These are phyloP conservation scores for Neonectria sp. DNA, from an alignment of 2,329 filamentous ascomycete species.

Conservation along the genomic window DNA sequence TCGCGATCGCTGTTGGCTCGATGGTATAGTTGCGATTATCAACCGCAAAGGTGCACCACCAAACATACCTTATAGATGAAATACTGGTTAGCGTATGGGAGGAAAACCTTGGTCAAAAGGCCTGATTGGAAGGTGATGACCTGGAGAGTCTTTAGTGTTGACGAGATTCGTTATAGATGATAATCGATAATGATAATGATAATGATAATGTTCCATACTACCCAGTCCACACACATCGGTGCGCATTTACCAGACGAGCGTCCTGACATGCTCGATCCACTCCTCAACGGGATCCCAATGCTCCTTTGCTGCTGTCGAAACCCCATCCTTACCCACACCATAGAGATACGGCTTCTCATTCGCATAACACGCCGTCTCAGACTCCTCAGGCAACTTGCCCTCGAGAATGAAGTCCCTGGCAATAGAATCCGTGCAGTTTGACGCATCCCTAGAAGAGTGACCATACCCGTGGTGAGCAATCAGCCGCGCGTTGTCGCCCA, in stretches of 20 bases:
- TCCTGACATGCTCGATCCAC: slow-evolving; percentile 17
- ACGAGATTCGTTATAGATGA: background rate
- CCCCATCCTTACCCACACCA: slow-evolving; percentile 42
- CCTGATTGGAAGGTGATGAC: background rate
- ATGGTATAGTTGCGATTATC: background rate
- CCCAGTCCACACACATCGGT: background rate
- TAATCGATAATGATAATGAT: background rate
- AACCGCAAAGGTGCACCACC: background rate
- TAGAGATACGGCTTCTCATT: slow-evolving; percentile 65
- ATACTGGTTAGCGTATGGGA: background rate
- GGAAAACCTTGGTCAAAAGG: background rate
- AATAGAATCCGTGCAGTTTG: slow-evolving; percentile 61
- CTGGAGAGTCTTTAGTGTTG: background rate
- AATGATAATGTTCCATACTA: background rate
- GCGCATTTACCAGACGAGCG: background rate
- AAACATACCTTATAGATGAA: background rate
- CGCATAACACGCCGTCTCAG: slow-evolving; percentile 63
- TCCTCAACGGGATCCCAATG: slow-evolving; percentile 22
- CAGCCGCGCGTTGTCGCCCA: slow-evolving; percentile 64
- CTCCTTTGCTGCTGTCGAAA: background rate
- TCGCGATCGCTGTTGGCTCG: background rate
- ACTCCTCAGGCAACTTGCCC: slow-evolving; percentile 57
- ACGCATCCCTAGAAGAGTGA: slow-evolving; percentile 62
- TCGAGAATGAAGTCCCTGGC: slow-evolving; percentile 58
- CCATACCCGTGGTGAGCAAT: slow-evolving; percentile 66